Conservation (phyloP, 202 grass and related monocot genomes). For the Brachypodium distachyon region DNA sequence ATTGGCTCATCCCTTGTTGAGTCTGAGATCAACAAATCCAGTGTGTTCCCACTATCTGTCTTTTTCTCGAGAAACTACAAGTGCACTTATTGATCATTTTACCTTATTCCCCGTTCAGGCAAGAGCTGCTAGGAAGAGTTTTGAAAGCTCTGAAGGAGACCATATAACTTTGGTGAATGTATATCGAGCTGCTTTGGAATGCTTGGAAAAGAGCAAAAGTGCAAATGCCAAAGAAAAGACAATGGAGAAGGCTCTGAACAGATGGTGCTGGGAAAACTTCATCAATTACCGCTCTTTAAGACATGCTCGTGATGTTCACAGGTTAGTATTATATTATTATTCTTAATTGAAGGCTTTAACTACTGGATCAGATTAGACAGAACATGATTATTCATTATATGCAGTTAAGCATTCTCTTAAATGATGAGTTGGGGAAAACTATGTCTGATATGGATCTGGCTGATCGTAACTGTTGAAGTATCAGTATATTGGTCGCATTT, state of each 20-base stretch:
- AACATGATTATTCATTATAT: too few relatives aligned
- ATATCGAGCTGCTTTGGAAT: slow-evolving; percentile 60
- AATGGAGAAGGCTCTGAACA: slow-evolving; percentile 75
- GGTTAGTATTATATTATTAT: slow-evolving; percentile 33
- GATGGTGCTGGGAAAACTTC: slow-evolving; percentile 91
- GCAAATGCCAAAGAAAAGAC: slow-evolving; percentile 78
- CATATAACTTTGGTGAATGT: slow-evolving; percentile 88
- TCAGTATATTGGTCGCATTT: not conserved
- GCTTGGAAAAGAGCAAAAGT: slow-evolving; percentile 71
- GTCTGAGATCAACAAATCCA: too few relatives aligned
- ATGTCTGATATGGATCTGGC: not conserved
- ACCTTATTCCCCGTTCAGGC: slow-evolving; percentile 42
- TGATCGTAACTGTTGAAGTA: not conserved
- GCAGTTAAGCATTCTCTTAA: not conserved
- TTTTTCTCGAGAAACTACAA: not conserved
- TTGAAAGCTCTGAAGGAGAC: slow-evolving; percentile 75
- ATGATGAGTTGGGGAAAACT: not conserved
- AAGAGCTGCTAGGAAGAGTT: slow-evolving; percentile 79
- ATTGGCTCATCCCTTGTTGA: not conserved
- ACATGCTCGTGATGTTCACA: slow-evolving; percentile 74
- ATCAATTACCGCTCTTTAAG: slow-evolving; percentile 77
- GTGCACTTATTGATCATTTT: not conserved
- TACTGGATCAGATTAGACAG: not conserved
- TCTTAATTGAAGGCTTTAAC: not conserved
- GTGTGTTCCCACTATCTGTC: too few relatives aligned